Evolutionary conservation across 352 stramenopile genomes (phyloP).

Genomic region (Globisporangium cylindrosporum): DNA sequence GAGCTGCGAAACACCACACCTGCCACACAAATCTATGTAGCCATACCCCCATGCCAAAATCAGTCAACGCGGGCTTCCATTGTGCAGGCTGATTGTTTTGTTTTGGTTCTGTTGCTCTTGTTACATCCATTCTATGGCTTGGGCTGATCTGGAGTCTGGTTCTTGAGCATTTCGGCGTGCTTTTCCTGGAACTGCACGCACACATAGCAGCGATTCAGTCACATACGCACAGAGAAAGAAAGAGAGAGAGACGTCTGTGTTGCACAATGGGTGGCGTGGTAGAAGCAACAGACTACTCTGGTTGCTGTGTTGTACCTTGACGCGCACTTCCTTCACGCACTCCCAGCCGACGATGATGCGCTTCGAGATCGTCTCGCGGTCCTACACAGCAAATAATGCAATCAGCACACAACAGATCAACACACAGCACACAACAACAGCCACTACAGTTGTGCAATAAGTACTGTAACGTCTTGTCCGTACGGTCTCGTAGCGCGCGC

Average conservation of each 20-base stretch:
- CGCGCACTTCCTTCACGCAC: slow-evolving; percentile 71
- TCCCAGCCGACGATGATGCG: slow-evolving; percentile 79
- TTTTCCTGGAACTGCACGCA: slow-evolving; percentile 48
- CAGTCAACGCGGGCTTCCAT: background rate
- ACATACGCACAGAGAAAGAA: background rate
- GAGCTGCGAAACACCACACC: background rate
- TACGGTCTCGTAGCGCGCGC: slow-evolving; percentile 72
- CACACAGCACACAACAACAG: background rate
- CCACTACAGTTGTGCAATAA: background rate
- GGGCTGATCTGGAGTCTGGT: background rate
- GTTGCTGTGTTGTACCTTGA: slow-evolving; percentile 38
- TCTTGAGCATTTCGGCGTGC: slow-evolving; percentile 32
- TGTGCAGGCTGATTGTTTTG: background rate
- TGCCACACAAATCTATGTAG: background rate
- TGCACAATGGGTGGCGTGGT: background rate
- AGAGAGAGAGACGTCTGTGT: background rate
- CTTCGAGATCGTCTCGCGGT: slow-evolving; percentile 74
- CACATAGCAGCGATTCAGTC: background rate
- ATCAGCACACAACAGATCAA: background rate
- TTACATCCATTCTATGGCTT: slow-evolving; percentile 3
- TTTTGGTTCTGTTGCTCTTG: background rate
- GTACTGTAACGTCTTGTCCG: background rate
- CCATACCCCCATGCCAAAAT: background rate
- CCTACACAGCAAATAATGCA: slow-evolving; percentile 24
- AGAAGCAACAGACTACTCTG: too few species aligned